Percentiles rank a stretch among this genome's conserved stretches.
These are phyloP conservation scores for Erythrophleum ivorense DNA, from an alignment of 331 rosid species.

Conservation along the genomic window DNA sequence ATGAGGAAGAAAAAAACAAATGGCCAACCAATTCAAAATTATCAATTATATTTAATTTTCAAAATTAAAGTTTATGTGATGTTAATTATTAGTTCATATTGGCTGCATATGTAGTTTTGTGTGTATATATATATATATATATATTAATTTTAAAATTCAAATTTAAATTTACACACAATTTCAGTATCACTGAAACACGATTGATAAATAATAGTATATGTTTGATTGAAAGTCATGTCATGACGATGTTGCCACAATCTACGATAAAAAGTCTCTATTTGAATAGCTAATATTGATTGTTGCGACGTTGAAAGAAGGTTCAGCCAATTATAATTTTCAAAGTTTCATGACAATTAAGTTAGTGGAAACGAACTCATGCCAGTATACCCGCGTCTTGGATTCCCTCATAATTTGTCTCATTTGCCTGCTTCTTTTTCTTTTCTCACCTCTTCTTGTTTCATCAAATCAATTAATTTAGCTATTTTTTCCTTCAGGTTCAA, in stretches of 20 bases:
- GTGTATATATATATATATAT: not conserved
- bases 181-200: not conserved
- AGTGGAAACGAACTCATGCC: not conserved
- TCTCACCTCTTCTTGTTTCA: no score
- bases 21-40: not conserved
- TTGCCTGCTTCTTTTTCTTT: not conserved
- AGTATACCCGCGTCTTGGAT: no score
- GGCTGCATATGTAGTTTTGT: no score
- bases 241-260: not conserved
- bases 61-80: no score
- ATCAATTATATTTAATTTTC: not conserved
- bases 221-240: not conserved
- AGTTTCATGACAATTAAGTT: not conserved
- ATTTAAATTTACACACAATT: no score
- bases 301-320: not conserved
- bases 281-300: not conserved
- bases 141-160: not conserved
- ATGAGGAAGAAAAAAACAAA: not conserved
- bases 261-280: not conserved
- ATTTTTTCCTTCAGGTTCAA: no score
- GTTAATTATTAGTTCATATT: no score
- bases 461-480: no score
- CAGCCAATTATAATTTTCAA: not conserved
- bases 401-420: no score
- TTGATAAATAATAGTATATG: not conserved